A percentile compares a stretch with the other conserved stretches of the same genome.
These are phyloP conservation scores for Saccharomyces hybrid DNA, from an alignment of 1,139 yeast species.

Conservation along the genomic window DNA sequence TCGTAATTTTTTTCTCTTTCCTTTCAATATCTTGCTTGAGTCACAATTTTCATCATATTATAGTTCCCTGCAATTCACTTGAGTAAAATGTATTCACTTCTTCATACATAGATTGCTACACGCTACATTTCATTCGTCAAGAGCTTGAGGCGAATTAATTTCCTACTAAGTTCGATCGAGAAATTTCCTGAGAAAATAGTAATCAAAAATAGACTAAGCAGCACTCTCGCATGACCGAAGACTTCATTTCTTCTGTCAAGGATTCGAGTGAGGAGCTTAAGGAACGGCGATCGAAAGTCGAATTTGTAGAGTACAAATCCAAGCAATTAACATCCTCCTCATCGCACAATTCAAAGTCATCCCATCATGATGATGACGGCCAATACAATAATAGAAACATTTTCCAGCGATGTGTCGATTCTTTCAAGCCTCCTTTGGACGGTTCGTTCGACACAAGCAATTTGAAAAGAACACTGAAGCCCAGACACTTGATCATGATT, in stretches of 20 bases:
- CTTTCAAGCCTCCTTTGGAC: constrained; percentile 18
- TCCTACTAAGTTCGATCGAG: background rate
- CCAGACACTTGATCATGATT: constrained; percentile 33
- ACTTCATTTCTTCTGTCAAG: background rate
- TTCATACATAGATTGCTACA: background rate
- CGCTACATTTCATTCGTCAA: background rate
- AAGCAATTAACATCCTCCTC: background rate
- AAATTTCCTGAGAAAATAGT: background rate
- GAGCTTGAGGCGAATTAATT: background rate
- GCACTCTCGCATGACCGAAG: background rate
- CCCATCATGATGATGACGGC: constrained; percentile 1
- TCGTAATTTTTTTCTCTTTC: background rate
- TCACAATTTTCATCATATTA: background rate
- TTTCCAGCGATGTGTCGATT: constrained; percentile 13
- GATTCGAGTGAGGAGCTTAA: background rate
- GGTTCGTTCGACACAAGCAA: constrained; percentile 19
- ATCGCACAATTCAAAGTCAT: background rate
- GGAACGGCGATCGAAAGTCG: background rate
- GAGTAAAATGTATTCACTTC: background rate
- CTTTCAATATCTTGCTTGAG: background rate
- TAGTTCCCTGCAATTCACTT: background rate
- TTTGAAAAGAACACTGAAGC: constrained; percentile 14
- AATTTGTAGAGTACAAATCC: background rate
- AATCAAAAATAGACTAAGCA: background rate
- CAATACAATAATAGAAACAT: constrained; percentile 7